Evolutionary conservation across 2,329 filamentous ascomycete genomes (phyloP), one percentile per base, ranked within the genome.

Genomic region (Colletotrichum caudatum): DNA sequence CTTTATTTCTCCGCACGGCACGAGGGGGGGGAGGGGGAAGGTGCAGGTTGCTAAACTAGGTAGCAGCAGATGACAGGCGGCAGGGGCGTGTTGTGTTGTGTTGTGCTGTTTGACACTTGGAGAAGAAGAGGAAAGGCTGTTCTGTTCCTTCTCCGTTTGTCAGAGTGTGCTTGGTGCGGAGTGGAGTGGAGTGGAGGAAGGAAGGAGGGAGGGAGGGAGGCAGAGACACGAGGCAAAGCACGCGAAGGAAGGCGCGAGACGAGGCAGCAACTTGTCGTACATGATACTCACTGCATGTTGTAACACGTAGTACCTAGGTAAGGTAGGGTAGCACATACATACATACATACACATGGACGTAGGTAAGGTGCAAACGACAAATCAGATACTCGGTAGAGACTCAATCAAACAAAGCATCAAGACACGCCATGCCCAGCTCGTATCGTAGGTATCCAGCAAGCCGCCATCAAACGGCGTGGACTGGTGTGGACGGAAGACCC

Each of bases 1-100:
- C 63, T 60, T 41, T 48, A 66, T 69, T 59, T 69, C 66, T 69
- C 66, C 54, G 41, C 44, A 46, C 16, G 53, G 11, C 66, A 69
- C 46, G 60, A 20, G 51, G 60, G 59, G 29, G 46, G 14, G 51
- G 48, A n/a, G 39, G 35, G 35, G 35, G 35, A 9, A 37, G 35
- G 35, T 37, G 35, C 35, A 37, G 35, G 11, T 11, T 29, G 29
- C 29, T 29, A 29, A 29, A 29, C 29, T 29, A 11, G 59, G 33
- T 50, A n/a, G 51, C 51, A 37, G 50, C 51, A 37, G 50, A 18
- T 37, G 29, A 44, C 59, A 54, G 44, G 11, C 5, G 53, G 23
- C 29, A 35, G 51, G 29, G 3, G 51, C 2, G 14, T 14, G 35
- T 37, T 4, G 29, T 29, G 29, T 29, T 3, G 29, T 29, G 29